Evolutionary conservation across 768 basidiomycete genomes (phyloP), one percentile per base, ranked within the genome.

Genomic region (Rhodocollybia butyracea): DNA sequence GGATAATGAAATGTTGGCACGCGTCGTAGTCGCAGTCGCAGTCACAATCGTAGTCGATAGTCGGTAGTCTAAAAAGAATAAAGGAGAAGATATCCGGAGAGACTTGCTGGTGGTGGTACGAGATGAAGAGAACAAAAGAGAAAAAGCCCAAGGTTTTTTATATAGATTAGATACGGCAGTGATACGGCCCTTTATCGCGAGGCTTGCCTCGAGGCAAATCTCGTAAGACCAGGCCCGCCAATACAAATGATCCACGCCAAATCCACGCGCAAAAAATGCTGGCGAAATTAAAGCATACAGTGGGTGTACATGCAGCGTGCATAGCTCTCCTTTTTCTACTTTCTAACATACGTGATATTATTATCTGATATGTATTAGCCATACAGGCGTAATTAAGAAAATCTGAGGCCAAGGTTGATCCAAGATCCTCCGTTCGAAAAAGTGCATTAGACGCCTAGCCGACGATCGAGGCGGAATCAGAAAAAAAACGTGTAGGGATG

Each of bases 41-140:
- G n/a, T n/a, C n/a, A n/a, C 27, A 26, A 17, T n/a, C 17, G 22
- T 27, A 12, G 42, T 22, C 31, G 40, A 19, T 54, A 17, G 39
- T 51, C 50, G 52, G 27, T 17, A 19, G 26, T 21, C 39, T 45
- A 40, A 61, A 27, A 40, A 50, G 41, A 24, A 40, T 46, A 39
- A 34, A 55, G 57, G 45, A 53, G 53, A 41, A 59, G 53, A 51
- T 53, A 51, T 38, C 21, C 52, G 40, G 29, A 42, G 38, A 27
- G 38, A 24, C 41, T 52, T 31, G 19, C 31, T 24, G 47, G 17
- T 36, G 47, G 24, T 43, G 57, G 51, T 27, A 38, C 21, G 31
- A 56, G 19, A 27, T 15, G 5, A 50, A 50, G 27, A 39, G 26
- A 27, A 24, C 7, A 24, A 47, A n/a, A 46, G 39, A 27, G 45